A percentile compares a stretch with the other conserved stretches of the same genome.
phyloP scores from a whole-genome alignment of 371 early-diverging fungal genomes.

The Choanephora cucurbitarum region DNA sequence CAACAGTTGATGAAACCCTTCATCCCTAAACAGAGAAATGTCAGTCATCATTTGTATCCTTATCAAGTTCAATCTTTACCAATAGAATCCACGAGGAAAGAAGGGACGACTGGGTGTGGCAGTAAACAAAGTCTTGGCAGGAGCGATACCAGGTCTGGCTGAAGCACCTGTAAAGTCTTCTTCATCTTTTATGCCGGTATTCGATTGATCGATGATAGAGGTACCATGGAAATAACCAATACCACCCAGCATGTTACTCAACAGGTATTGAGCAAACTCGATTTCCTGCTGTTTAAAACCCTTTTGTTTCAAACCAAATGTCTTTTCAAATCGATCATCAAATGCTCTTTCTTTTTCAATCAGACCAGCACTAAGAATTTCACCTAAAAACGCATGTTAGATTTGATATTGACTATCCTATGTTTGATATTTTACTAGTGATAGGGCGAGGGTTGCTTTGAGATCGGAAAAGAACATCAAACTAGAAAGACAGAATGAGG shows the following conservation, averaged over 20 bases:
- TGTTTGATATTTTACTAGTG: conserved; percentile 21
- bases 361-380: conserved; percentile 21
- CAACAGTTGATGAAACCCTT: conserved; percentile 91
- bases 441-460: conserved; percentile 32
- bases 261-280: conserved; percentile 70
- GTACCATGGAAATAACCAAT: conserved; percentile 77
- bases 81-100: conserved; percentile 95
- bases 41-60: no score
- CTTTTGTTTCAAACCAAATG: conserved; percentile 68
- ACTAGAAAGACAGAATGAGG: conserved; percentile 34
- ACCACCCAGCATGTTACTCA: conserved; percentile 90
- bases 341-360: conserved; percentile 48
- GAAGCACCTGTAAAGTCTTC: conserved; percentile 60
- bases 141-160: conserved; percentile 58
- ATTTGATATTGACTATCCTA: neutral
- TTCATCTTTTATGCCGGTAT: conserved; percentile 47
- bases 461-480: conserved; percentile 63
- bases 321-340: conserved; percentile 74
- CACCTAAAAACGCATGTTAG: conserved; percentile 32
- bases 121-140: conserved; percentile 74
- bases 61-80: no score
- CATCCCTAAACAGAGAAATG: conserved; percentile 65
- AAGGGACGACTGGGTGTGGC: conserved; percentile 92
- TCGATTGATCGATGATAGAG: conserved; percentile 49
- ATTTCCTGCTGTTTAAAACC: conserved; percentile 64